Evolutionary conservation across 202 grass and related monocot species (phyloP).

Genomic region (Schoenoplectus triqueter): DNA sequence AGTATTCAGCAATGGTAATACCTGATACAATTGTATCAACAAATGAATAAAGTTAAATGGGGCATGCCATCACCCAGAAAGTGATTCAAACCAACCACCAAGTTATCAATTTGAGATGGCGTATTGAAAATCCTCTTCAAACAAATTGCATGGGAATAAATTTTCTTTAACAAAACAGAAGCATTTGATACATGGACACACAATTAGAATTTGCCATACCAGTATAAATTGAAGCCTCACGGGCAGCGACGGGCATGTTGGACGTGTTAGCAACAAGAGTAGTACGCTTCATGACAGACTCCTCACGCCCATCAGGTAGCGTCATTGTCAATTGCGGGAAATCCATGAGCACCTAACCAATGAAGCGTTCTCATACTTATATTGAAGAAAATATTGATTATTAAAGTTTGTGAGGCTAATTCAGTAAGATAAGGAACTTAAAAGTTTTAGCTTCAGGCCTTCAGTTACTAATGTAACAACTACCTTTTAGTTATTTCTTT

Average conservation of each 20-base stretch:
- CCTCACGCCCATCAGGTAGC: conserved; percentile 87
- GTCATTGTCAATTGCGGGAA: conserved; percentile 95
- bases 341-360: conserved; percentile 76
- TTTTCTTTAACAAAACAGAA: conserved; percentile 19
- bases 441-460: background rate
- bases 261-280: conserved; percentile 99
- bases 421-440: background rate
- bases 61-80: background rate
- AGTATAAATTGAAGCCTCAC: conserved; percentile 99
- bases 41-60: background rate
- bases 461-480: background rate
- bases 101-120: background rate
- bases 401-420: background rate
- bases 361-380: background rate
- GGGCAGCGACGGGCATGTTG: conserved; percentile 99
- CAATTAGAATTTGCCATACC: conserved; percentile 45
- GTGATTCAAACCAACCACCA: background rate
- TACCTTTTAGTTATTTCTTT: background rate
- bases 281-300: conserved; percentile 98
- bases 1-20: conserved; percentile 93
- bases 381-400: background rate
- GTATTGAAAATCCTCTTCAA: background rate
- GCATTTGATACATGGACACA: background rate
- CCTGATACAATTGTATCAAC: conserved; percentile 46
- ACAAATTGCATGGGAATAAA: conserved; percentile 15